Evolutionary conservation across 1,284 basidiomycete genomes (phyloP).

Genomic region (Cryptococcus deneoformans): DNA sequence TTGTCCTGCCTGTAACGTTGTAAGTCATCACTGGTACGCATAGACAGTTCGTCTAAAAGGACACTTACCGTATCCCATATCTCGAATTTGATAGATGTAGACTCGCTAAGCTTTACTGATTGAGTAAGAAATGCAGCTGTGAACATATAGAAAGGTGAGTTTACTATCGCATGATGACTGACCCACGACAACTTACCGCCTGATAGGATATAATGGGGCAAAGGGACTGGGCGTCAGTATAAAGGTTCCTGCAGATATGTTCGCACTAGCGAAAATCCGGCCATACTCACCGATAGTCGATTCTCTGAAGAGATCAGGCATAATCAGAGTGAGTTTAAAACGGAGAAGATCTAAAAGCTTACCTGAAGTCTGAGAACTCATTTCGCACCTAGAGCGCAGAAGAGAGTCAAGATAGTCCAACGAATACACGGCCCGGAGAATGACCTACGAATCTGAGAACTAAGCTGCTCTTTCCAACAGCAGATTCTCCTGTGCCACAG

Average conservation of each 20-base stretch:
- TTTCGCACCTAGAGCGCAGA: conserved; percentile 57
- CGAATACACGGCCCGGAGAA: not conserved
- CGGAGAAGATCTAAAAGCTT: conserved; percentile 40
- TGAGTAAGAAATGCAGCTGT: conserved; percentile 94
- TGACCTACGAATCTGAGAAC: conserved; percentile 84
- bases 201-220: conserved; percentile 12
- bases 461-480: conserved; percentile 95
- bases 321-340: not conserved
- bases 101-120: conserved; percentile 85
- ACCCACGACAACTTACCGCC: conserved; percentile 17
- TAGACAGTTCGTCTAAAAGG: not conserved
- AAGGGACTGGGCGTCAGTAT: conserved; percentile 11
- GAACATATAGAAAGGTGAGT: not conserved
- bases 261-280: not conserved
- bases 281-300: conserved; percentile 44
- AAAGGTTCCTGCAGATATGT: not conserved
- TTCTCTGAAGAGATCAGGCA: conserved; percentile 27
- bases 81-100: conserved; percentile 93
- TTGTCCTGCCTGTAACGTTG: conserved; percentile 44
- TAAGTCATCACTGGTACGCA: too few species aligned
- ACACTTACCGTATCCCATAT: conserved; percentile 68
- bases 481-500: conserved; percentile 75
- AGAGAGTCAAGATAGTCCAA: not conserved
- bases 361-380: conserved; percentile 97
- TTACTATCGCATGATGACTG: not conserved